Evolutionary conservation across 2,329 filamentous ascomycete species (phyloP), one percentile per base, ranked within the genome.

Genomic region (Colletotrichum sp.): DNA sequence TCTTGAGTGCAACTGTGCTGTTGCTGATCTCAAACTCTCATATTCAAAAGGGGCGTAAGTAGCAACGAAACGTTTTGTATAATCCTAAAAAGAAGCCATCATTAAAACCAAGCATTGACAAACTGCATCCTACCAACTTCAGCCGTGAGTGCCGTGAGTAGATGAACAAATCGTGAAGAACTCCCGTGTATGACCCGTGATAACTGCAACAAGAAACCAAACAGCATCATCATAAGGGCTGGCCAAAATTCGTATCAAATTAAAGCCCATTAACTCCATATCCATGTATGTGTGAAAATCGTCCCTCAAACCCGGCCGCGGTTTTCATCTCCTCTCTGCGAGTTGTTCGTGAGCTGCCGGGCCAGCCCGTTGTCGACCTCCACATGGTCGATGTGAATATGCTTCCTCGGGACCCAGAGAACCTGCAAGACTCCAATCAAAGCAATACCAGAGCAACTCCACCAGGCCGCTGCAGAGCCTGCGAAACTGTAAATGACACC

Each of bases 401-500:
- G 63, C 24, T 74, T 74, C 64, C 68, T 71, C 24, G 76, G 76
- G 2, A 78, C 71, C 76, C 71, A 77, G 52, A 77, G 61, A 28
- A 78, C 71, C 67, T 78, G 76, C 30, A 77, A 32, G 6, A 74
- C 58, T 12, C 76, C 76, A 2, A 78, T 24, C 8, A 71, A 43
- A 28, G 71, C 74, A 26, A 78, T 64, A 16, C 58, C 60, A 7
- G 76, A 70, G 60, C 84, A 86, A 75, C 85, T 87, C 52, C 84
- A 83, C 84, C 85, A 87, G 5, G 86, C 86, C 2, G 84, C 82
- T 0, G 83, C 85, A 7, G 85, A 86, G 8, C 85, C 89, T 6
- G 92, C 92, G 5, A 91, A 80, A 18, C 91, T 91, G 79, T 95
- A 95, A 6, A 95, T 86, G 36, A 92, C 88, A 3, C 93, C 93